Evolutionary conservation across 495 filamentous ascomycete genomes (phyloP).

Genomic region (Hypoxylon trugodes): DNA sequence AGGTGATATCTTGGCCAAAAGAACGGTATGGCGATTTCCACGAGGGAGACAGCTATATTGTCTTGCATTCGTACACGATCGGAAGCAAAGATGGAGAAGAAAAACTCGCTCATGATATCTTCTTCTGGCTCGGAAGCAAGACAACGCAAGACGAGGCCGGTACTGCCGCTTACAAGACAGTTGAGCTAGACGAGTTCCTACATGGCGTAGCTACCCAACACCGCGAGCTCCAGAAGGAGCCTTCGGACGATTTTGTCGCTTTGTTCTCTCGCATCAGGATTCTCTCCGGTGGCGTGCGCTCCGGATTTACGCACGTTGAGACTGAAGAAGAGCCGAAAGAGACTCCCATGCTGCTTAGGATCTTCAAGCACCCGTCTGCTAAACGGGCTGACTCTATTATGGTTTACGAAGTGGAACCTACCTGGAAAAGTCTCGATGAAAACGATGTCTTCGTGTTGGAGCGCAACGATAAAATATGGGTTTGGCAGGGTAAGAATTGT

Average conservation of each 20-base stretch:
- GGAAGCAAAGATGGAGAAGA: constrained; percentile 50
- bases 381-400: constrained; percentile 57
- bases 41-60: constrained; percentile 70
- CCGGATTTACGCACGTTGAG: constrained; percentile 68
- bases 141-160: constrained; percentile 71
- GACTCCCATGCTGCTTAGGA: constrained; percentile 61
- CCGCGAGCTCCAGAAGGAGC: constrained; percentile 63
- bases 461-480: constrained; percentile 66
- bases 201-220: constrained; percentile 66
- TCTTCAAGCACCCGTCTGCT: constrained; percentile 63
- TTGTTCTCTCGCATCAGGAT: constrained; percentile 66
- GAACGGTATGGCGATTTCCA: constrained; percentile 64
- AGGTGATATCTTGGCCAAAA: constrained; percentile 66
- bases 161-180: constrained; percentile 71
- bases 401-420: constrained; percentile 69
- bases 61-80: constrained; percentile 63
- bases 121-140: constrained; percentile 68
- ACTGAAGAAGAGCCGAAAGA: constrained; percentile 46
- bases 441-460: constrained; percentile 70
- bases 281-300: constrained; percentile 64
- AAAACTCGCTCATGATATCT: constrained; percentile 64
- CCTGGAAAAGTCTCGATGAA: constrained; percentile 67
- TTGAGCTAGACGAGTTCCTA: constrained; percentile 70
- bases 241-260: constrained; percentile 63
- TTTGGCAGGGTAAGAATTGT: constrained; percentile 70